These are phyloP conservation scores for Aplosporella prunicola DNA, from an alignment of 2,329 filamentous ascomycete species.

Conservation along the genomic window DNA sequence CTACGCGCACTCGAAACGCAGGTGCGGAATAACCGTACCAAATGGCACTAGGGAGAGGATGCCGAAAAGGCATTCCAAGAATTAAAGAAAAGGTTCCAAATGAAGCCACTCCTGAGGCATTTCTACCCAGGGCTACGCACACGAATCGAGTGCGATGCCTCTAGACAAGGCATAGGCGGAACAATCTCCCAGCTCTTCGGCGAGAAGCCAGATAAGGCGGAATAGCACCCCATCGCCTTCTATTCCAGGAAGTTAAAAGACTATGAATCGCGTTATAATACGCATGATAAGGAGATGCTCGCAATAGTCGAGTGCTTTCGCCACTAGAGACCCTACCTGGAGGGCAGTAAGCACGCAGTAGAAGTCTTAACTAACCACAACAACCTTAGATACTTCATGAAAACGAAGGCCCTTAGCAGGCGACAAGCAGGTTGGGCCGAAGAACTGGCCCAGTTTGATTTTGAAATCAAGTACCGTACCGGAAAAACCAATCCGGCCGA, in stretches of 20 bases:
- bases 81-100: not conserved
- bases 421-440: not conserved
- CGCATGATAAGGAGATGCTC: constrained; percentile 24
- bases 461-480: not conserved
- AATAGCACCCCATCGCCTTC: constrained; percentile 10
- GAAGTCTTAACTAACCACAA: constrained; percentile 19
- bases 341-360: constrained; percentile 12
- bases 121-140: not conserved
- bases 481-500: not conserved
- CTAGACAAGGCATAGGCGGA: not conserved
- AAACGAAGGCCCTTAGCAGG: constrained; percentile 3
- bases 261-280: constrained; percentile 20
- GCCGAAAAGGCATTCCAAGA: no score
- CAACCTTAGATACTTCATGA: constrained; percentile 22
- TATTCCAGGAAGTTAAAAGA: constrained; percentile 18
- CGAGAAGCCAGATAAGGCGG: not conserved
- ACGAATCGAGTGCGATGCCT: not conserved
- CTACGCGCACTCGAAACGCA: no score
- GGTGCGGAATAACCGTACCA: no score
- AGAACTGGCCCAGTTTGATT: not conserved
- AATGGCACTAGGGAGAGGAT: no score
- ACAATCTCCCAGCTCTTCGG: not conserved
- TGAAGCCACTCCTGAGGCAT: not conserved
- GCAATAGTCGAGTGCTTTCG: constrained; percentile 15
- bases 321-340: not conserved